Base-by-base conservation (phyloP, 441 rosid species). In the Erysimum cheiri region DNA sequence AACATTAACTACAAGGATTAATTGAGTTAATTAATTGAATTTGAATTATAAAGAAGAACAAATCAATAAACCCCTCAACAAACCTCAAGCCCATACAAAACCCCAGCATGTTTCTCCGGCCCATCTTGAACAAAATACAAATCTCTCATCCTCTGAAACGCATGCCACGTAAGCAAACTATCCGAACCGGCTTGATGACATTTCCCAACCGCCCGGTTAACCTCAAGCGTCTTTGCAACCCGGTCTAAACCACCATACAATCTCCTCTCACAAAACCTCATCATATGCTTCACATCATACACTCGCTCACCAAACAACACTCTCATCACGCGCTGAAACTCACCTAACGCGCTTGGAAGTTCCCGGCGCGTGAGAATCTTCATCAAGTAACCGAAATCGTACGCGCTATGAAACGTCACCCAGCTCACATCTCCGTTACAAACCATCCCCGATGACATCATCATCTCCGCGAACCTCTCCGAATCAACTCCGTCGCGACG, bases 141-240 rank as follows among this genome's bases (percentile, higher is more conserved):
- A 24, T 90, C 96, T 65, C 96, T 85, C 77, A 93, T 93, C 80
- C 82, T 93, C 68, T 88, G 87, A 71, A 93, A 93, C 26, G 92
- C 93, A 4, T 87, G 96, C 97, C 97, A 93, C 69, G 96, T 90
- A 81, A 93, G 79, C 88, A 93, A 65, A 33, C 96, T 90, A 76
- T 93, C 98, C 3, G 98, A 93, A 22, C 98, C 98, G 59, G 98
- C 98, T 71, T 93, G 97, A 69, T 90, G 98, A 70, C 96, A 93
- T 73, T 85, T 88, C 39, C 97, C 98, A 8, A 87, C 97, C 8
- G 35, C 90, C 77, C 97, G 88, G 72, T 83, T 78, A 43, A 93
- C 83, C 2, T 84, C 86, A 26, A 93, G 84, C 0, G 86, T 72
- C 52, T 80, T 72, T 17, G 98, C 97, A 9, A 93, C 87, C 79